Percentiles rank a stretch among this genome's conserved stretches.
Conservation (phyloP, 2,329 filamentous ascomycete genomes). For the Immersiporthe knoxdaviesiana region DNA sequence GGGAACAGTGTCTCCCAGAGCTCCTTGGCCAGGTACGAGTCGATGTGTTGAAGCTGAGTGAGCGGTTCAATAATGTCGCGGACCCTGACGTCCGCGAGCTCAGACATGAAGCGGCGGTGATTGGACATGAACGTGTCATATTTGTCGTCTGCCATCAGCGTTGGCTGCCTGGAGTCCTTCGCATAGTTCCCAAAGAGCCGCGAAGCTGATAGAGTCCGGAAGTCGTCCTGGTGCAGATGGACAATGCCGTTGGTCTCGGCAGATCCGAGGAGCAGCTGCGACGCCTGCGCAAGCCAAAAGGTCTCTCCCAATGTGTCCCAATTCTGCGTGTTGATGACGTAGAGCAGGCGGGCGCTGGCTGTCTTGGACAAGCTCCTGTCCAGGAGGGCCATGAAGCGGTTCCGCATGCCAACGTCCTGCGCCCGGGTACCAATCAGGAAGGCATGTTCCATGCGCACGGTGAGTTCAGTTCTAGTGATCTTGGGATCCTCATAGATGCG, state of each 20-base stretch:
- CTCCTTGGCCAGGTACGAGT: slow-evolving; percentile 78
- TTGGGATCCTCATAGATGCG: slow-evolving; percentile 98
- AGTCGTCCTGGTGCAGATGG: slow-evolving; percentile 82
- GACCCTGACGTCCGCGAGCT: slow-evolving; percentile 83
- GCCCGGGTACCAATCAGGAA: slow-evolving; percentile 95
- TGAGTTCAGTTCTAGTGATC: slow-evolving; percentile 91
- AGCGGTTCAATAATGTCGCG: slow-evolving; percentile 90
- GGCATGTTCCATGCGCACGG: slow-evolving; percentile 95
- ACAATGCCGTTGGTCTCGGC: slow-evolving; percentile 82
- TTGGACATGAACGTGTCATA: slow-evolving; percentile 78
- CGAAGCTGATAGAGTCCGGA: slow-evolving; percentile 75
- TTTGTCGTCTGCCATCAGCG: slow-evolving; percentile 78
- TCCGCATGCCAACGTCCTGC: slow-evolving; percentile 94
- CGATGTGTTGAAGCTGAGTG: slow-evolving; percentile 87
- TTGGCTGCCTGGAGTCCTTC: slow-evolving; percentile 66
- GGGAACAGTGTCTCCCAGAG: slow-evolving; percentile 93
- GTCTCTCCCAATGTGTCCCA: slow-evolving; percentile 95
- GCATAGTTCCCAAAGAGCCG: slow-evolving; percentile 73
- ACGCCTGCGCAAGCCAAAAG: slow-evolving; percentile 96
- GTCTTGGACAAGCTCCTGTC: slow-evolving; percentile 93
- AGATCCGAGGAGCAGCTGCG: slow-evolving; percentile 87
- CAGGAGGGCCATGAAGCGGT: slow-evolving; percentile 95
- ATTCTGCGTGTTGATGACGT: slow-evolving; percentile 89
- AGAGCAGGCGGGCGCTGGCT: slow-evolving; percentile 84
- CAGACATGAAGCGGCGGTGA: slow-evolving; percentile 81